Evolutionary conservation across 2,329 filamentous ascomycete genomes (phyloP).

Genomic region (Aaosphaeria arxii): DNA sequence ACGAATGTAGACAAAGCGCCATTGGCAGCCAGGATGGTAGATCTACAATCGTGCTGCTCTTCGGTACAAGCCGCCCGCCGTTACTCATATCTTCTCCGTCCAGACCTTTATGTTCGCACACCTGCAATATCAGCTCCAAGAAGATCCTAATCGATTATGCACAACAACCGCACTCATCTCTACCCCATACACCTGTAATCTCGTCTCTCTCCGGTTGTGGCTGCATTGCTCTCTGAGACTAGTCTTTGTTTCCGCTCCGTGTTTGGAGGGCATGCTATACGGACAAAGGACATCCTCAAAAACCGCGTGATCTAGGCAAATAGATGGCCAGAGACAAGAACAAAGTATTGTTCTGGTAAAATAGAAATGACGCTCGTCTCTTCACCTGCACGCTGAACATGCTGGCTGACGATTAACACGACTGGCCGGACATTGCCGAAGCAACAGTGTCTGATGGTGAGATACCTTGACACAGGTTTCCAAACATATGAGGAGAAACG

Average conservation of each 20-base stretch:
- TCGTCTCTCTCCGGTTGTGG: conserved; percentile 68
- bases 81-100: too few relatives aligned
- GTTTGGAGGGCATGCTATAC: conserved; percentile 64
- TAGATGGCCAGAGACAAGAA: conserved; percentile 4
- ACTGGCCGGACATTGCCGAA: conserved; percentile 56
- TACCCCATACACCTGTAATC: conserved; percentile 12
- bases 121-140: conserved; percentile 1
- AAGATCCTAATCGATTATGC: conserved; percentile 23
- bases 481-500: conserved; percentile 35
- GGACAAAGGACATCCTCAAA: conserved; percentile 97
- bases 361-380: conserved; percentile 56
- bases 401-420: conserved; percentile 64
- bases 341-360: conserved; percentile 17
- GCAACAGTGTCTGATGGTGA: conserved; percentile 47
- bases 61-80: conserved; percentile 12
- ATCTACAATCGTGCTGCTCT: conserved; percentile 2
- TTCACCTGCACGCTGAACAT: conserved; percentile 50
- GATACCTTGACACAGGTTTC: conserved; percentile 51
- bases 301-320: conserved; percentile 62
- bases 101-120: too few relatives aligned
- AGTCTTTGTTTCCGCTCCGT: conserved; percentile 89
- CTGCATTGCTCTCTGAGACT: conserved; percentile 83
- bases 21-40: conserved; percentile 5
- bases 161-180: conserved; percentile 17
- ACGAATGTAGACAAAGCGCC: conserved; percentile 10